Conservation (phyloP, 441 rosid species). For the Breynia disticha region DNA sequence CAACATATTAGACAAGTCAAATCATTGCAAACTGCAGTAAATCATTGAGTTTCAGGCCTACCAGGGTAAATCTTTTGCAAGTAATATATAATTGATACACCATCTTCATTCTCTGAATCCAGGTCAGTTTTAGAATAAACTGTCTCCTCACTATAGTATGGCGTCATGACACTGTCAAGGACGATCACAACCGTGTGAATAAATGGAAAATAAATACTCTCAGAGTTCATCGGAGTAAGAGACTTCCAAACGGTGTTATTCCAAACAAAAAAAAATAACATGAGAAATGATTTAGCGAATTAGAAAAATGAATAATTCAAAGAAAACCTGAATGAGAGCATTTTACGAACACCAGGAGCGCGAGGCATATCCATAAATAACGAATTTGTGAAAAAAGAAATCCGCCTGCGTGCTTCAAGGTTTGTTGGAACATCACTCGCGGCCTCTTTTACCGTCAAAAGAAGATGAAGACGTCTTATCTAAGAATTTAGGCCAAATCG, state of each 20-base stretch:
- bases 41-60: constrained; percentile 17
- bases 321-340: constrained; percentile 91
- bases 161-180: constrained; percentile 83
- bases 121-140: constrained; percentile 89
- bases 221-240: too few relatives aligned
- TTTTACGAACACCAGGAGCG: constrained; percentile 89
- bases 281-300: background rate
- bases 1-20: constrained; percentile 11
- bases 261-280: constrained; percentile 1
- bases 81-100: constrained; percentile 85
- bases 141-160: constrained; percentile 95
- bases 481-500: constrained; percentile 19
- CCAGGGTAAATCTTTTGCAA: constrained; percentile 96
- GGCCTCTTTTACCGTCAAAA: constrained; percentile 89
- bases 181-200: background rate
- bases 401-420: constrained; percentile 97
- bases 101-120: constrained; percentile 97
- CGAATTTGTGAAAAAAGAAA: constrained; percentile 89
- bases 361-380: constrained; percentile 99
- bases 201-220: background rate
- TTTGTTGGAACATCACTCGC: constrained; percentile 85
- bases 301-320: background rate
- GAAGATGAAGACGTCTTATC: constrained; percentile 91
- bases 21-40: constrained; percentile 8
- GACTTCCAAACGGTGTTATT: too few relatives aligned